Evolutionary conservation across 768 basidiomycete genomes (phyloP), one percentile per base, ranked within the genome.

Genomic region (Tricholoma flavovirens): DNA sequence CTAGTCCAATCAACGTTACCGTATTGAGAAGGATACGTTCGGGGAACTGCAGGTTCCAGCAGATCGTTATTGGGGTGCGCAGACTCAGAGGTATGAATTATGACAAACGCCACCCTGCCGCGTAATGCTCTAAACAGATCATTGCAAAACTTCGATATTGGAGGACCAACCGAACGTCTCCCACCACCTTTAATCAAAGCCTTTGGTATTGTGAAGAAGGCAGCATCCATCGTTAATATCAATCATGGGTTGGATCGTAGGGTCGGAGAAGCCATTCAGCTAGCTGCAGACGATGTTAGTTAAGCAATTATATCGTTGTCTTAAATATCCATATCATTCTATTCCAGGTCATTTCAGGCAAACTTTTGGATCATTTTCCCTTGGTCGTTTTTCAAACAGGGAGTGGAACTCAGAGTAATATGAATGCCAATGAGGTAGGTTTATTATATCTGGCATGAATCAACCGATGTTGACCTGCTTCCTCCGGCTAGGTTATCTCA

Each of bases 321-420:
- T 21, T 17, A 14, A 40, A 49, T 51, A 22, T 53, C 55, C 15
- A 54, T 53, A 17, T 52, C 46, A 19, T 49, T 54, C 56, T 48
- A 14, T 38, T 51, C 26, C 63, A 95, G 93, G 96, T 99, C 64
- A 98, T 98, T 69, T 90, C 90, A 45, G 96, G 95, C 51, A 91
- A 93, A 69, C 81, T 99, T 57, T 80, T 88, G 19, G 94, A 94
- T 62, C 90, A 99, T 73, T 99, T 99, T 76, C 97, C 97, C 22
- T 77, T 99, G 36, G 97, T 99, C 35, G 95, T 99, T 40, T 99
- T 98, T 83, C 97, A 99, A 73, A 99, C 97, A 21, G 97, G 97
- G 57, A 95, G 92, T 55, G 97, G 97, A 17, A 99, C 97, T 1
- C 97, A 99, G 72, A 95, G 90, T 67, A 99, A 99, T 77, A 99